phyloP scores from a whole-genome alignment of 352 stramenopile genomes.

The Aphanomyces cochlioides region DNA sequence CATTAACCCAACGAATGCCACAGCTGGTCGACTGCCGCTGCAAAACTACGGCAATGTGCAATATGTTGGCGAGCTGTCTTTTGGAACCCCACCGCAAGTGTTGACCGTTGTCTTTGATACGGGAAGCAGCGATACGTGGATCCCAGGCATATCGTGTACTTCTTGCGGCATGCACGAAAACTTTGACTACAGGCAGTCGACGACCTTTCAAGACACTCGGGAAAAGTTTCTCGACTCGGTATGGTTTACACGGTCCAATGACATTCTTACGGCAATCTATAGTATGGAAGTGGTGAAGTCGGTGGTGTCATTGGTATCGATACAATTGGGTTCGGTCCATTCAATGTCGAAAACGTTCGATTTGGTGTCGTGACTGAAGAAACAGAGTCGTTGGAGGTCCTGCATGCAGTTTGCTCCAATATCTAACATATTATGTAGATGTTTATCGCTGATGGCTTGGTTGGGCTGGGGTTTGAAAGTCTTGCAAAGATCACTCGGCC shows the following conservation, averaged over 20 bases:
- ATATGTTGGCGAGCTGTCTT: constrained; percentile 69
- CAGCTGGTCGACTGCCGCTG: constrained; percentile 1
- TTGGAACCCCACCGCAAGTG: constrained; percentile 61
- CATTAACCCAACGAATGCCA: background rate
- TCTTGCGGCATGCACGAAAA: constrained; percentile 52
- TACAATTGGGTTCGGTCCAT: constrained; percentile 61
- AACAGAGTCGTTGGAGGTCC: constrained; percentile 57
- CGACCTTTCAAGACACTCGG: constrained; percentile 66
- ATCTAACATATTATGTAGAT: constrained; percentile 11
- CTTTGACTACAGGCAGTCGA: constrained; percentile 53
- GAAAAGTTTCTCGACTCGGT: constrained; percentile 71
- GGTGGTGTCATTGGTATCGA: constrained; percentile 73
- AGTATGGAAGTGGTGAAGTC: constrained; percentile 81
- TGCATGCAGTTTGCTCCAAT: background rate
- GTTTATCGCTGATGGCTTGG: constrained; percentile 86
- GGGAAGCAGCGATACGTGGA: constrained; percentile 78
- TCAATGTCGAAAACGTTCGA: constrained; percentile 63
- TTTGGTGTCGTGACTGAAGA: constrained; percentile 73
- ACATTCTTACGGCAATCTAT: background rate
- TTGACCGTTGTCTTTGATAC: constrained; percentile 78
- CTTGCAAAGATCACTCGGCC: constrained; percentile 82
- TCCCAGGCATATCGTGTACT: constrained; percentile 49
- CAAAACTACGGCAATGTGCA: constrained; percentile 81
- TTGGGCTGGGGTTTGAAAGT: constrained; percentile 80
- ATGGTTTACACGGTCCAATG: background rate